Evolutionary conservation across 1,284 basidiomycete genomes (phyloP).

Genomic region (Golubevia sp.): DNA sequence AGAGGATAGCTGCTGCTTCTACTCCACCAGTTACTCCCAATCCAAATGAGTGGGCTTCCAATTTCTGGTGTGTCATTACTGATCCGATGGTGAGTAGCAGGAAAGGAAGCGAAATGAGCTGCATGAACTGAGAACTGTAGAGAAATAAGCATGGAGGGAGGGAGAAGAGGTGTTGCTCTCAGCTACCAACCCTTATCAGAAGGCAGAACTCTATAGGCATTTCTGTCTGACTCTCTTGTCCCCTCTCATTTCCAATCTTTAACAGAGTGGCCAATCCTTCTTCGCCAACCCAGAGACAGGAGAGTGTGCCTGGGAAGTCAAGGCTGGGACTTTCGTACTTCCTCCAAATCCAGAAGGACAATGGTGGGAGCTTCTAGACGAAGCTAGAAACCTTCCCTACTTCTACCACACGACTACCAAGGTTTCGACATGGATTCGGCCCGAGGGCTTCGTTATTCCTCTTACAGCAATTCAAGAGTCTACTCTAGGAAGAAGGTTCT

Average conservation of each 20-base stretch:
- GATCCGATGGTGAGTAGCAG: conserved; percentile 14
- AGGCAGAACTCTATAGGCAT: no score
- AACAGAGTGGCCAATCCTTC: conserved; percentile 64
- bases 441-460: conserved; percentile 84
- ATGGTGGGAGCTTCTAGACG: conserved; percentile 92
- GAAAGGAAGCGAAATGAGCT: no score
- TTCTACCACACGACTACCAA: conserved; percentile 89
- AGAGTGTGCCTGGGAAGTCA: conserved; percentile 88
- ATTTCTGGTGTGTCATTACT: conserved; percentile 33
- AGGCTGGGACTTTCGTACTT: conserved; percentile 85
- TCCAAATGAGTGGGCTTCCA: conserved; percentile 17
- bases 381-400: conserved; percentile 78
- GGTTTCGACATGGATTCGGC: conserved; percentile 86
- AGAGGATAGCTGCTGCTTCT: background rate
- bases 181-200: background rate
- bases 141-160: no score
- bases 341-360: conserved; percentile 83
- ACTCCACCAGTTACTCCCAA: background rate
- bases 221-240: no score
- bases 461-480: conserved; percentile 77
- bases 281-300: conserved; percentile 90
- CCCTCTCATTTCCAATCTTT: background rate
- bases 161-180: no score
- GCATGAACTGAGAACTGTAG: no score
- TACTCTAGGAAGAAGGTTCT: conserved; percentile 68